phyloP scores from a whole-genome alignment of 1,139 yeast genomes.

The Blastobotrys petasosporus region DNA sequence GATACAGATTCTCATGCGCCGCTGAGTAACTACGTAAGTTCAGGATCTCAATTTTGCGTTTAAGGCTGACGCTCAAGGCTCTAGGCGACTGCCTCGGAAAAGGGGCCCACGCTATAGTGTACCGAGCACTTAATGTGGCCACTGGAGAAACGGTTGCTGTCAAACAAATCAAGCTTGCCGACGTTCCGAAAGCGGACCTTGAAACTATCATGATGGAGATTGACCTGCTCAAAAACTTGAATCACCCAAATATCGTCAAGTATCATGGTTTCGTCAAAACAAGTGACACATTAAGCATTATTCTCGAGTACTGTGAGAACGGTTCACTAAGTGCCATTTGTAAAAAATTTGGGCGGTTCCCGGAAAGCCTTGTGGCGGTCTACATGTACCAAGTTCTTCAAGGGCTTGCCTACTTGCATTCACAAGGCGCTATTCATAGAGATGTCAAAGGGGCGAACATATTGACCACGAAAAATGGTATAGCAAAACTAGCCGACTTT shows the following conservation, averaged over 20 bases:
- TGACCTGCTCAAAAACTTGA: constrained; percentile 55
- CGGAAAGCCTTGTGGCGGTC: constrained; percentile 54
- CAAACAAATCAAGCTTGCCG: constrained; percentile 63
- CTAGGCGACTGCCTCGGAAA: constrained; percentile 58
- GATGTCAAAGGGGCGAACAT: constrained; percentile 80
- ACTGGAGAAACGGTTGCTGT: constrained; percentile 76
- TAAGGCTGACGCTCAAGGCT: constrained; percentile 20
- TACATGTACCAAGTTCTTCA: constrained; percentile 66
- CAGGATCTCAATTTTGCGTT: not conserved
- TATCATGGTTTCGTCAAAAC: constrained; percentile 84
- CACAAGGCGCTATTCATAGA: constrained; percentile 68
- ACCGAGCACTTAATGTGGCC: constrained; percentile 55
- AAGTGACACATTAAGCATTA: constrained; percentile 58
- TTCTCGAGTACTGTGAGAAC: constrained; percentile 76
- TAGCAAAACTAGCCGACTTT: constrained; percentile 68
- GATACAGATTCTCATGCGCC: constrained; percentile 7
- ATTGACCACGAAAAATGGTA: constrained; percentile 52
- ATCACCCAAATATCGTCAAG: constrained; percentile 86
- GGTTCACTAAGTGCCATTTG: constrained; percentile 77
- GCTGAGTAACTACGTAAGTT: constrained; percentile 18
- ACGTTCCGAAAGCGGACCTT: constrained; percentile 32
- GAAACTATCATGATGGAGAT: constrained; percentile 39
- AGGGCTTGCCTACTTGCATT: constrained; percentile 66
- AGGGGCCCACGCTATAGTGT: constrained; percentile 79
- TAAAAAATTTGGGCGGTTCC: constrained; percentile 45